Evolutionary conservation across 2,329 filamentous ascomycete genomes (phyloP).

Genomic region (Cercospora sesami): DNA sequence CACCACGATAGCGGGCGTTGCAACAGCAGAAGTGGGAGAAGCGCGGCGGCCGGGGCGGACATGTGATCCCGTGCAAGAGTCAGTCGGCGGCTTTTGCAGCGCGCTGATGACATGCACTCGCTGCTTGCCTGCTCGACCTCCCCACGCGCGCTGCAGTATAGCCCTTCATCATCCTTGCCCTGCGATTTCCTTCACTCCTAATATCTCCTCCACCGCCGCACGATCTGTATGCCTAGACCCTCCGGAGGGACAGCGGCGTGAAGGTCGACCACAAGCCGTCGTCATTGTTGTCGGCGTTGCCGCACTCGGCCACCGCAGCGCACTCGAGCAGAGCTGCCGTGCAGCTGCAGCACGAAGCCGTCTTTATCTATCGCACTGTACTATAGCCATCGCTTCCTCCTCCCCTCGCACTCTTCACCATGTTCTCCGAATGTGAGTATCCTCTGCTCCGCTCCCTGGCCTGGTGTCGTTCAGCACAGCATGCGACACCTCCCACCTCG

Average conservation of each 20-base stretch:
- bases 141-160: not conserved
- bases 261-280: not conserved
- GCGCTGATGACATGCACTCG: constrained; percentile 3
- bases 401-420: constrained; percentile 40
- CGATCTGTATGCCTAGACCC: not conserved
- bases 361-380: not conserved
- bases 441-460: constrained; percentile 19
- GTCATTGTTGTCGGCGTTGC: not conserved
- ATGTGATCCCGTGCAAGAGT: constrained; percentile 1
- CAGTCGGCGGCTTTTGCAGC: not conserved
- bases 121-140: not conserved
- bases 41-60: not conserved
- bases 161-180: not conserved
- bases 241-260: not conserved
- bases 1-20: not conserved
- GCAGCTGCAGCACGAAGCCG: constrained; percentile 4
- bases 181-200: not conserved
- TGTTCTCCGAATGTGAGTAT: constrained; percentile 86
- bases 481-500: constrained; percentile 25
- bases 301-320: constrained; percentile 3
- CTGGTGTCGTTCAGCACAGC: constrained; percentile 37
- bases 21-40: not conserved
- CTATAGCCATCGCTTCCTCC: not conserved
- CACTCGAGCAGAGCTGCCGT: not conserved
- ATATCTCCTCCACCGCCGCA: not conserved